Evolutionary conservation across 2,329 filamentous ascomycete species (phyloP).

Genomic region (Mollisiaceae sp.): DNA sequence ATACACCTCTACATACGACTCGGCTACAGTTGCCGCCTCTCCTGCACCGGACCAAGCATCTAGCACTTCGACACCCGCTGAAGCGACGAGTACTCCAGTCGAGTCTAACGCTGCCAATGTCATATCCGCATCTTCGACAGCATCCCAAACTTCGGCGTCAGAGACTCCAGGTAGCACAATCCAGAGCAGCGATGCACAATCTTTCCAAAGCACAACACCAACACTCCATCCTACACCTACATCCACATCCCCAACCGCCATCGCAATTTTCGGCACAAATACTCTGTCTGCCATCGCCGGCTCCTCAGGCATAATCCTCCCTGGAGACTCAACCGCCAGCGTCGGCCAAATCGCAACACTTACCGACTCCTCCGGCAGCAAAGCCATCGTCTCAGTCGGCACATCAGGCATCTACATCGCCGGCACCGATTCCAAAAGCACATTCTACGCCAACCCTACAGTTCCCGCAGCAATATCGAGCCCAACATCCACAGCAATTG

Average conservation of each 20-base stretch:
- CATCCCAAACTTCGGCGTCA: too few relatives aligned
- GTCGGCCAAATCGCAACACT: constrained; percentile 21
- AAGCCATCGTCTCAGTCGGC: constrained; percentile 6
- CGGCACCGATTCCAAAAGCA: constrained; percentile 4
- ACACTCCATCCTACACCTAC: background rate
- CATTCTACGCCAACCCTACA: constrained; percentile 5
- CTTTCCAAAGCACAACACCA: background rate
- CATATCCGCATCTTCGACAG: too few relatives aligned
- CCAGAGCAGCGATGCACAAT: background rate
- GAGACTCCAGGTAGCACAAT: background rate
- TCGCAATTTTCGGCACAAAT: constrained; percentile 22
- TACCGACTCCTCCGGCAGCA: background rate
- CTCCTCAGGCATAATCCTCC: constrained; percentile 24
- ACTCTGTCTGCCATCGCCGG: constrained; percentile 25
- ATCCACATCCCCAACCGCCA: background rate
- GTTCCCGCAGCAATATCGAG: background rate
- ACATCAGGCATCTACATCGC: constrained; percentile 18
- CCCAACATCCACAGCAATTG: constrained; percentile 28
- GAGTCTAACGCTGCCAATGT: too few relatives aligned
- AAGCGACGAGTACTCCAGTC: background rate
- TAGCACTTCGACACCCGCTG: constrained; percentile 16
- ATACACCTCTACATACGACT: constrained; percentile 25
- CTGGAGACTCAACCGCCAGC: constrained; percentile 23
- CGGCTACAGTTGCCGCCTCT: constrained; percentile 29
- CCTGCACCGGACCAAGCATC: constrained; percentile 22